Percentiles rank a stretch among this genome's conserved stretches.
These are phyloP conservation scores for Dothideomycetidae sp. DNA, from an alignment of 2,329 filamentous ascomycete species.

Conservation along the genomic window DNA sequence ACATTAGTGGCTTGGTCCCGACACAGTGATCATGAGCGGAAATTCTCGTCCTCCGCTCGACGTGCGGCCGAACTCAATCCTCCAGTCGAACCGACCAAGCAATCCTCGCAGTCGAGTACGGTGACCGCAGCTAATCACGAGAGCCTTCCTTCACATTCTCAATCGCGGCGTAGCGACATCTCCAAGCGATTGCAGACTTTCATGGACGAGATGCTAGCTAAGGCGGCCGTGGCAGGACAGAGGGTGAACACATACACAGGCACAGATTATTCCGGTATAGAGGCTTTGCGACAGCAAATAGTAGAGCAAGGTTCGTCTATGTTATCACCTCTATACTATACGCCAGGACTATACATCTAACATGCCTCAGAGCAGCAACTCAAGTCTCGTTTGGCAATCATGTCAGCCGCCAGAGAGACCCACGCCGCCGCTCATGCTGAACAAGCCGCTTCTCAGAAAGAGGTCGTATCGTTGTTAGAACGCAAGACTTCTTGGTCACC, in stretches of 20 bases:
- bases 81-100: too few species aligned
- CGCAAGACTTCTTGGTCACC: conserved; percentile 88
- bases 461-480: conserved; percentile 86
- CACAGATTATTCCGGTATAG: conserved; percentile 71
- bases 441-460: conserved; percentile 79
- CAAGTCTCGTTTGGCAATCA: conserved; percentile 45
- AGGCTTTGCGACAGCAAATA: conserved; percentile 69
- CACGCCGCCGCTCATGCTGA: conserved; percentile 76
- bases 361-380: conserved; percentile 37
- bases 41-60: too few species aligned
- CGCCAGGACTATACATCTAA: too few species aligned
- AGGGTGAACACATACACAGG: conserved; percentile 89
- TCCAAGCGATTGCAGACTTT: conserved; percentile 51
- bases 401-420: conserved; percentile 55
- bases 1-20: too few species aligned
- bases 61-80: too few species aligned
- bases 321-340: not conserved
- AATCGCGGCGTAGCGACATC: conserved; percentile 40
- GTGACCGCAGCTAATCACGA: conserved; percentile 27
- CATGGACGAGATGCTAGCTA: conserved; percentile 82
- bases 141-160: conserved; percentile 38
- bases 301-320: conserved; percentile 41
- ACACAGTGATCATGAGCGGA: too few species aligned
- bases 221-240: conserved; percentile 71
- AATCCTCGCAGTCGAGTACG: too few species aligned